Evolutionary conservation across 1,284 basidiomycete genomes (phyloP), one percentile per base, ranked within the genome.

Genomic region (Mycosarcoma mackinlayi): DNA sequence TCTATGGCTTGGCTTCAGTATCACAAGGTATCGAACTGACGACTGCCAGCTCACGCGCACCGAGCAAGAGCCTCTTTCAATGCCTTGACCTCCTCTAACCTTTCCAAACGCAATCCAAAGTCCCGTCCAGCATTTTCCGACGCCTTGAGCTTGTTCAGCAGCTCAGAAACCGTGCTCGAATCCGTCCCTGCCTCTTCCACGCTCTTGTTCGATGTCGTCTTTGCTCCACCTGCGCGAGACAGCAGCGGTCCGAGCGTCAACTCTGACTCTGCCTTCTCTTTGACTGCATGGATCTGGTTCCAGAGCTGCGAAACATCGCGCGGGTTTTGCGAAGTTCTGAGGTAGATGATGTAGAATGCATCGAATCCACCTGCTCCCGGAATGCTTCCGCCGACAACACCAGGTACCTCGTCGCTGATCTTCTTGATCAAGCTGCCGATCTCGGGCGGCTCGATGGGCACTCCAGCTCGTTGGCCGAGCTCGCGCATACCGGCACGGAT

Each of bases 351-450:
- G 91, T 93, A 98, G 53, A 98, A 88, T 1, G 96, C 96, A 81
- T 99, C 96, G 83, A 92, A 98, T 1, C 96, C 96, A 4, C 96
- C 96, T 25, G 96, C 94, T 14, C 95, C 95, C 1, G 96, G 96
- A 4, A 98, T 95, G 28, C 95, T 95, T 34, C 94, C 94, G 9
- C 92, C 94, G 30, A 98, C 86, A 3, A 98, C 89, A 38, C 95
- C 96, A 1, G 89, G 87, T 59, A 90, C 87, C 6, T 73, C 38
- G 16, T 87, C 85, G 24, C 90, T 85, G 72, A 92, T 95, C 7
- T 87, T 86, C 79, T 97, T 89, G 44, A 99, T 87, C n/a, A 99
- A 87, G 34, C 86, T 84, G 0, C 92, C 94, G 84, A 98, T 96
- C 83, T 92, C 89, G 7, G 86, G 84, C 1, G 96, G 96, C 83